A percentile compares a stretch with the other conserved stretches of the same genome.
phyloP scores from a whole-genome alignment of 2,329 filamentous ascomycete genomes.

The Claviceps spartinae region DNA sequence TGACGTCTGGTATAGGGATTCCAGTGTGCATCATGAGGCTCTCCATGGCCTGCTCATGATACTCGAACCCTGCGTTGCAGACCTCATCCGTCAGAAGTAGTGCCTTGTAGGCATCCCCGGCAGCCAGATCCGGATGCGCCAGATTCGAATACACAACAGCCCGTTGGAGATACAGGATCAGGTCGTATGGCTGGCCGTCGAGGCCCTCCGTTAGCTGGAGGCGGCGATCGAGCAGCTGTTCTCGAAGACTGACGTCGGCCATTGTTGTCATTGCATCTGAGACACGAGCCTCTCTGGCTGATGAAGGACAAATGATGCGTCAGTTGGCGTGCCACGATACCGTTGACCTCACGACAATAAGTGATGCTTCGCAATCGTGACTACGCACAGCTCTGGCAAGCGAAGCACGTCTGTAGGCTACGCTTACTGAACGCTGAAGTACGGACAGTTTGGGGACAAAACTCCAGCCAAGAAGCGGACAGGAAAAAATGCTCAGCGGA shows the following conservation, averaged over 20 bases:
- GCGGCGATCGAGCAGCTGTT: slow-evolving; percentile 38
- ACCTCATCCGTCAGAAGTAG: slow-evolving; percentile 78
- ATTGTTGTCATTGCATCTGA: slow-evolving; percentile 8
- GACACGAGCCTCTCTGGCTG: background rate
- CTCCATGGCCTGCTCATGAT: slow-evolving; percentile 53
- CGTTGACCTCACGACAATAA: too few relatives aligned
- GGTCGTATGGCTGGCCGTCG: slow-evolving; percentile 40
- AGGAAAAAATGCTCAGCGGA: too few relatives aligned
- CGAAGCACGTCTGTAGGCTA: too few relatives aligned
- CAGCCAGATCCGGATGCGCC: slow-evolving; percentile 79
- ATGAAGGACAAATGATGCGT: too few relatives aligned
- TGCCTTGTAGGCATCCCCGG: slow-evolving; percentile 80
- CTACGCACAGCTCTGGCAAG: too few relatives aligned
- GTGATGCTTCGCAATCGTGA: too few relatives aligned
- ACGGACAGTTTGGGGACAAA: too few relatives aligned
- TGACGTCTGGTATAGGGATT: slow-evolving; percentile 28
- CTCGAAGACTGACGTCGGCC: slow-evolving; percentile 24
- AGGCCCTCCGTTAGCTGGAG: slow-evolving; percentile 43
- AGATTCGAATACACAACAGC: slow-evolving; percentile 59
- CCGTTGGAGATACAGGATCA: slow-evolving; percentile 53
- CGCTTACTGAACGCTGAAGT: too few relatives aligned
- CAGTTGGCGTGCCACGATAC: too few relatives aligned
- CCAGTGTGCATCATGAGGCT: slow-evolving; percentile 27
- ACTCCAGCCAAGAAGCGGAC: too few relatives aligned
- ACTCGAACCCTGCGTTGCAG: slow-evolving; percentile 66